Percentiles rank a stretch among this genome's conserved stretches.
These are phyloP conservation scores for Penicillium atrosanguineum DNA, from an alignment of 495 filamentous ascomycete genomes.

Conservation along the genomic window DNA sequence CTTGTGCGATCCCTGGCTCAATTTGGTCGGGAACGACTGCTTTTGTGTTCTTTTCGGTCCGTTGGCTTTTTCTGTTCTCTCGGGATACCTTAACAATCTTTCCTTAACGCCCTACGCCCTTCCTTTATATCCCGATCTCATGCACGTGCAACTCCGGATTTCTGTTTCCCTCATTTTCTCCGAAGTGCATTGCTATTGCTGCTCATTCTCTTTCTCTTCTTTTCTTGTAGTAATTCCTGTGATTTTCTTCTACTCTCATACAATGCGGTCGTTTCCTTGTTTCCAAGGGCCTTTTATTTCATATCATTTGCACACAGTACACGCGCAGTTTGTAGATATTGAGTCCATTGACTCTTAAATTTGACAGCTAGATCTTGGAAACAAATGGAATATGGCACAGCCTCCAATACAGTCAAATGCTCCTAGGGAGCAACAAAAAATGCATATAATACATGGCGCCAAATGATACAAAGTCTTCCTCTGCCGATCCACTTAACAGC, in stretches of 20 bases:
- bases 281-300: conserved; percentile 4
- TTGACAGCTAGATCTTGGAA: not conserved
- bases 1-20: conserved; percentile 17
- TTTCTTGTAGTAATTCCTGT: conserved; percentile 19
- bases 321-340: not conserved
- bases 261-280: conserved; percentile 10
- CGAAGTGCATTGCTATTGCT: conserved; percentile 26
- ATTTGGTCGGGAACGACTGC: conserved; percentile 19
- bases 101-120: conserved; percentile 1
- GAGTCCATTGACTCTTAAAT: not conserved
- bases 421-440: conserved; percentile 7
- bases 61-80: conserved; percentile 20
- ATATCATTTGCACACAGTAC: not conserved
- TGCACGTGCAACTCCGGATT: conserved; percentile 31
- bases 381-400: not conserved
- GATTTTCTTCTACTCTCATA: conserved; percentile 12
- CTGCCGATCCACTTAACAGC: not conserved
- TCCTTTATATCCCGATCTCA: conserved; percentile 17
- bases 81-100: conserved; percentile 14
- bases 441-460: conserved; percentile 29
- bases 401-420: not conserved
- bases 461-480: conserved; percentile 23
- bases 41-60: conserved; percentile 14
- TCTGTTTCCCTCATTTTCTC: conserved; percentile 26
- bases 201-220: conserved; percentile 18